phyloP scores from a whole-genome alignment of 805 yeast genomes.

The Candida stauntonica region DNA sequence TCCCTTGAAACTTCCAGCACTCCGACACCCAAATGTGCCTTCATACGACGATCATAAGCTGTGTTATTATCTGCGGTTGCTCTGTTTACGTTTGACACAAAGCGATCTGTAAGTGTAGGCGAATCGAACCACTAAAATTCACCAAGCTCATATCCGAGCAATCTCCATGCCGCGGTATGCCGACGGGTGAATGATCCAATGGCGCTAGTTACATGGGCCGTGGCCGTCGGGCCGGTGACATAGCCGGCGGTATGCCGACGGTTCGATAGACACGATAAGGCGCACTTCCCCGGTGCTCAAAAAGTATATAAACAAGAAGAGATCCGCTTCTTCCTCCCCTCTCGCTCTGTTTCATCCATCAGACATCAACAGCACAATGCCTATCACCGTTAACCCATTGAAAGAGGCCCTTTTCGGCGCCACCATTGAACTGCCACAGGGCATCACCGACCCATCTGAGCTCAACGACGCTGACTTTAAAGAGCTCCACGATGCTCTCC shows the following conservation, averaged over 20 bases:
- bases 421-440: constrained; percentile 51
- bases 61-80: too few species aligned
- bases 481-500: constrained; percentile 57
- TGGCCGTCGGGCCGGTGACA: neutral
- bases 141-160: too few species aligned
- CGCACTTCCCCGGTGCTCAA: neutral
- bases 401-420: constrained; percentile 61
- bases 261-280: neutral
- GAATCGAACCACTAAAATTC: too few species aligned
- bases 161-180: too few species aligned
- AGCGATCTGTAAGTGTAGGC: too few species aligned
- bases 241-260: too few species aligned
- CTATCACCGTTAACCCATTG: constrained; percentile 17
- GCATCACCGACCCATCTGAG: constrained; percentile 63
- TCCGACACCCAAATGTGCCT: too few species aligned
- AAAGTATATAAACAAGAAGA: neutral
- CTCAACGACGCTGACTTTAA: constrained; percentile 64
- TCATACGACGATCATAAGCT: too few species aligned
- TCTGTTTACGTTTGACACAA: too few species aligned
- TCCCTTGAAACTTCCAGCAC: too few species aligned
- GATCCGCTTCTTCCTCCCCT: neutral
- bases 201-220: too few species aligned
- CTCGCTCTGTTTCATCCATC: neutral
- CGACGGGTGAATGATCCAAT: too few species aligned
- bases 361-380: constrained; percentile 5